Base-by-base conservation (phyloP, 768 basidiomycete species). In the Daedaleopsis nitida region DNA sequence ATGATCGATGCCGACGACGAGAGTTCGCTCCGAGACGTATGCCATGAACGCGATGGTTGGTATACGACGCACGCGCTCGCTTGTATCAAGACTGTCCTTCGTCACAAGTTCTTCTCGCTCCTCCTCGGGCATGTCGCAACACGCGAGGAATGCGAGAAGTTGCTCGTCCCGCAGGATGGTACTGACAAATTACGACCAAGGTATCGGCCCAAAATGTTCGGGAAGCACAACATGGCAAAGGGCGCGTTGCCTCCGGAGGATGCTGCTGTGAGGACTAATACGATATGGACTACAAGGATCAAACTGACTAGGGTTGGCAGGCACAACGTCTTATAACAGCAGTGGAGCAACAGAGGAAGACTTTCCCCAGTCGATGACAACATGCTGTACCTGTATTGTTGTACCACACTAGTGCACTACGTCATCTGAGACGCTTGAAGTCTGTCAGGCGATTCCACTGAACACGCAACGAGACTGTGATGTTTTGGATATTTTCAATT, bases 31-130 rank as follows among this genome's bases (percentile, higher is more conserved):
- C 83, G 87, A 37, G 88, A 91, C 62, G 78, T 73, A 13, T 94
- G 92, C 71, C 80, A 93, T 69, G 88, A 91, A 77, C 86, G 88
- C 51, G 91, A 94, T 67, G 96, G 96, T 2, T 98, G 95, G 95
- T 97, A 89, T 69, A 86, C 85, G 5, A 78, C 83, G 0, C 84
- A 87, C 63, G 83, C 88, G 4, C 80, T 95, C 59, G 91, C 93
- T 64, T 84, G 86, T 59, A 95, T 98, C 74, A 94, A 93, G 72
- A 83, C 83, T 5, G 82, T 97, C 59, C 78, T 96, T 16, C 83
- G 93, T 34, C 87, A 91, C 72, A 97, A 97, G 72, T 92, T 91
- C 75, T 89, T 91, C 75, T 83, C 86, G 32, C 76, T 92, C 16
- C 77, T 92, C 0, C 85, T 91, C 68, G 90, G 91, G 6, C 83